Evolutionary conservation across 495 filamentous ascomycete species (phyloP).

Genomic region (Penicillium coffeae): DNA sequence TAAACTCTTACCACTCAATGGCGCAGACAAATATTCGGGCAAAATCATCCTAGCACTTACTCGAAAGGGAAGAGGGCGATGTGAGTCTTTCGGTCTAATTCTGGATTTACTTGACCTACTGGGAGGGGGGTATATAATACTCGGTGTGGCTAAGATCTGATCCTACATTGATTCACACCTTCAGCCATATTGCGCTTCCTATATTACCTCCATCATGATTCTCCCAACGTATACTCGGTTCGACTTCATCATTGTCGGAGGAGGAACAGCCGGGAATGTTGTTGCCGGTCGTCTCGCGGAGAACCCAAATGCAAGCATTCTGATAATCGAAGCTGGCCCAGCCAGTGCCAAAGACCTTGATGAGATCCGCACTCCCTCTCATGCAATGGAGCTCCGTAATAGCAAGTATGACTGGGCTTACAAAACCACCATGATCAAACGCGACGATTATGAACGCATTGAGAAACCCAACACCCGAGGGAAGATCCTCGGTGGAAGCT

Average conservation of each 20-base stretch:
- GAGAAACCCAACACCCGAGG: slow-evolving; percentile 61
- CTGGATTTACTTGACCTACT: no score
- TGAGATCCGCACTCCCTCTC: slow-evolving; percentile 42
- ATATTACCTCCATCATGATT: no score
- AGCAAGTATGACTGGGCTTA: slow-evolving; percentile 58
- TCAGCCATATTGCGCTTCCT: no score
- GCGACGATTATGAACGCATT: slow-evolving; percentile 56
- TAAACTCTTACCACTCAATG: no score
- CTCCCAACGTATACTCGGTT: background rate
- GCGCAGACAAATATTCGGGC: no score
- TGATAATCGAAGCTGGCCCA: slow-evolving; percentile 53
- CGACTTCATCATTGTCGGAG: slow-evolving; percentile 45
- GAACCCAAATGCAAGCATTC: slow-evolving; percentile 46
- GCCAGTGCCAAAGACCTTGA: slow-evolving; percentile 35
- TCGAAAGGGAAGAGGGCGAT: no score
- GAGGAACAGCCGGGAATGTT: slow-evolving; percentile 56
- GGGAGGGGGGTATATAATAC: no score
- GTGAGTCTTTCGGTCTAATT: no score
- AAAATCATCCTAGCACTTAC: no score
- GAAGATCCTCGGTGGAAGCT: slow-evolving; percentile 51
- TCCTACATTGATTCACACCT: no score
- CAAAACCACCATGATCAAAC: slow-evolving; percentile 61
- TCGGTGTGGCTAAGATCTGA: no score
- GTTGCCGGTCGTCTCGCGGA: slow-evolving; percentile 58
- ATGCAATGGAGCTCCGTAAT: slow-evolving; percentile 40